Evolutionary conservation across 805 yeast genomes (phyloP).

Genomic region (Middelhovenomyces tepae): DNA sequence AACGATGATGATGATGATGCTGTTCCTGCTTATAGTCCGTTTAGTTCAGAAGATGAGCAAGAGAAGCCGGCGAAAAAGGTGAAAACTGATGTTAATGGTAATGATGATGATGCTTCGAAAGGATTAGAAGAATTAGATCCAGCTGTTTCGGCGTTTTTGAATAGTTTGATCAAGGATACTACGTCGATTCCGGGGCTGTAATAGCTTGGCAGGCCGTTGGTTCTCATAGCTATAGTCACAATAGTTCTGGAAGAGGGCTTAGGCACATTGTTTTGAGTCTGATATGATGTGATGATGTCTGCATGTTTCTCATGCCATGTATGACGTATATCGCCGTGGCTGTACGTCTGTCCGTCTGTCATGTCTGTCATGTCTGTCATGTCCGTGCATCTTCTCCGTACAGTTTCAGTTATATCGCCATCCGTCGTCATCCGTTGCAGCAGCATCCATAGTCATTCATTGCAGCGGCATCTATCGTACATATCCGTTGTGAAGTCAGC

Average conservation of each 20-base stretch:
- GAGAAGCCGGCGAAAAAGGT: conserved; percentile 32
- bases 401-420: too few relatives aligned
- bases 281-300: neutral
- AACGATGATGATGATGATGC: conserved; percentile 16
- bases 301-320: neutral
- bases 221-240: too few relatives aligned
- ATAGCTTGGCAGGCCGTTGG: too few relatives aligned
- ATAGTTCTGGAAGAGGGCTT: too few relatives aligned
- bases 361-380: too few relatives aligned
- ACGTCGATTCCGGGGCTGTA: too few relatives aligned
- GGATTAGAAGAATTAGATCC: conserved; percentile 36
- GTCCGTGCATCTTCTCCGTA: too few relatives aligned
- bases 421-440: too few relatives aligned
- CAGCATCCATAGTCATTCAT: too few relatives aligned
- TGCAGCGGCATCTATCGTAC: too few relatives aligned
- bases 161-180: conserved; percentile 35
- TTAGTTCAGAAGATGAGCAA: conserved; percentile 37
- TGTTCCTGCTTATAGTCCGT: conserved; percentile 18
- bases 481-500: too few relatives aligned
- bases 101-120: conserved; percentile 22
- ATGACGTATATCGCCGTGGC: neutral
- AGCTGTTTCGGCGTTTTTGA: conserved; percentile 48
- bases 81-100: conserved; percentile 1
- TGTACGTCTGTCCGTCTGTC: too few relatives aligned
- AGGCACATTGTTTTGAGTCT: neutral